phyloP scores from a whole-genome alignment of 2,329 filamentous ascomycete species.

The Penicillium paneum region DNA sequence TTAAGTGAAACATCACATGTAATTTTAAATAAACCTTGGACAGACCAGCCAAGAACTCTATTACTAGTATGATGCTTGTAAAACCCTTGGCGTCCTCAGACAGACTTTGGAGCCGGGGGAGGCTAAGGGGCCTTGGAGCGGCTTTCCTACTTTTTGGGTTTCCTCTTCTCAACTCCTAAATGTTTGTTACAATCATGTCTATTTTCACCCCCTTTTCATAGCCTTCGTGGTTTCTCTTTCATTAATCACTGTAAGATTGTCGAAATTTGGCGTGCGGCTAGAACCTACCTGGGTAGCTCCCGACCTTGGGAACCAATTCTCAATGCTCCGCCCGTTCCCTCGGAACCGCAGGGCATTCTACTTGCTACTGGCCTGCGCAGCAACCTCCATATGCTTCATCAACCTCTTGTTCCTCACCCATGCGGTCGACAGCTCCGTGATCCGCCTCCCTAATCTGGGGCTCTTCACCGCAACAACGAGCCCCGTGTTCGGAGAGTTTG shows the following conservation, averaged over 20 bases:
- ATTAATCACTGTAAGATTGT: background rate
- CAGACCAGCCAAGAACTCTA: background rate
- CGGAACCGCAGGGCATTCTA: constrained; percentile 15
- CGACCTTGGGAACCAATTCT: background rate
- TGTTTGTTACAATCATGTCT: background rate
- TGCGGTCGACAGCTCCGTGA: constrained; percentile 6
- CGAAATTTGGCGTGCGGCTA: background rate
- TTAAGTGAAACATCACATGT: background rate
- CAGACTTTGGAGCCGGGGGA: background rate
- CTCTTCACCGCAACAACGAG: constrained; percentile 2
- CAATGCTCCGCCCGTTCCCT: constrained; percentile 7
- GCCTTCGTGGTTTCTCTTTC: background rate
- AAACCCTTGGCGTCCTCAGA: background rate
- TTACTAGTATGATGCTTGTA: background rate
- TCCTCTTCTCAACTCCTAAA: background rate
- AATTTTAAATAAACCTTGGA: background rate
- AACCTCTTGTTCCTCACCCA: constrained; percentile 14
- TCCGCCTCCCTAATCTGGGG: constrained; percentile 6
- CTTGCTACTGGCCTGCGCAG: constrained; percentile 12
- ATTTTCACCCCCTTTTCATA: background rate
- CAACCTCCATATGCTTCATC: constrained; percentile 9
- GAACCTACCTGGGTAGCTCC: background rate
- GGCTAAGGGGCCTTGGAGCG: background rate
- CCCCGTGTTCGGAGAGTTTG: constrained; percentile 7
- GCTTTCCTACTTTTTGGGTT: background rate